These are phyloP conservation scores for Trichoderma koningii DNA, from an alignment of 2,329 filamentous ascomycete genomes.

Conservation along the genomic window DNA sequence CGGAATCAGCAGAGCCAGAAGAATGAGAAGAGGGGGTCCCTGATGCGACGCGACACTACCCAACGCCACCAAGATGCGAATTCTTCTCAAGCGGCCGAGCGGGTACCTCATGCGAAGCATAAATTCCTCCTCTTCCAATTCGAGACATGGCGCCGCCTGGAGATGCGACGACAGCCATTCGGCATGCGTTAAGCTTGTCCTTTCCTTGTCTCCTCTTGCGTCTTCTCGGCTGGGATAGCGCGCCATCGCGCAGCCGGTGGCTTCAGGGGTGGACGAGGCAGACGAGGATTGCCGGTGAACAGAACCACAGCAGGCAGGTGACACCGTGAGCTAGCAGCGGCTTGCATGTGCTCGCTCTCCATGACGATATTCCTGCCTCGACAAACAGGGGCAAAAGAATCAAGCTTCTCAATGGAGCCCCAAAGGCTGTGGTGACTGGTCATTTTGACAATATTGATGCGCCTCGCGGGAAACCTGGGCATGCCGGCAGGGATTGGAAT, in stretches of 20 bases:
- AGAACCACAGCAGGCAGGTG: slow-evolving; percentile 28
- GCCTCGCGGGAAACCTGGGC: background rate
- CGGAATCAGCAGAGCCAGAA: background rate
- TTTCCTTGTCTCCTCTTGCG: no score
- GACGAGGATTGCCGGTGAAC: slow-evolving; percentile 17
- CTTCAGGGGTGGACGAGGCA: slow-evolving; percentile 8
- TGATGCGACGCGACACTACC: slow-evolving; percentile 2
- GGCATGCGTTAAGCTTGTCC: background rate
- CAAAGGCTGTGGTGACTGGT: background rate
- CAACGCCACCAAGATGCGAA: background rate
- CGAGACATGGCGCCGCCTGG: slow-evolving; percentile 26
- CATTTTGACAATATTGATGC: background rate
- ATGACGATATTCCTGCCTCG: slow-evolving; percentile 17
- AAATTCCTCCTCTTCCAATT: slow-evolving; percentile 13
- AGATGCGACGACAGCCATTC: slow-evolving; percentile 5
- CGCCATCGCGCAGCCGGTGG: slow-evolving; percentile 1
- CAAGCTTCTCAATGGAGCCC: slow-evolving; percentile 1
- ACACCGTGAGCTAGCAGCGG: slow-evolving; percentile 14
- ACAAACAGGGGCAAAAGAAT: background rate
- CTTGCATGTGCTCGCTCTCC: slow-evolving; percentile 10
- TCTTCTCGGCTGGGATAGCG: background rate
- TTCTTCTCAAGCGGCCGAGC: background rate
- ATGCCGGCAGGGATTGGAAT: background rate
- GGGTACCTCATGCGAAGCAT: background rate
- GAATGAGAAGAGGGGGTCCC: slow-evolving; percentile 6